Percentiles rank a stretch among this genome's conserved stretches.
phyloP scores from a whole-genome alignment of 192 early-diverging fungal species.

The Rhizophagus prolifer region DNA sequence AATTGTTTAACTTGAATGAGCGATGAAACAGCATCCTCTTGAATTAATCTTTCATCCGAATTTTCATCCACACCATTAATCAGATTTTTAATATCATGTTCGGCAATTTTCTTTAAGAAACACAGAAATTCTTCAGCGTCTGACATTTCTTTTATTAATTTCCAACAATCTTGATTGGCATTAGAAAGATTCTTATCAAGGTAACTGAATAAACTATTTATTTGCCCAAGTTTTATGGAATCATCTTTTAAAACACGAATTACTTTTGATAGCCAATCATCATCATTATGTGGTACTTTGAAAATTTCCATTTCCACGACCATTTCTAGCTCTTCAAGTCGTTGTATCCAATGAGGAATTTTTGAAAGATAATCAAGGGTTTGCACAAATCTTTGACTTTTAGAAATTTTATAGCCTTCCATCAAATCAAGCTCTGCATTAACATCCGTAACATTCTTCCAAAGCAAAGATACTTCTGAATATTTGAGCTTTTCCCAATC shows the following conservation, averaged over 20 bases:
- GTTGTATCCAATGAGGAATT: neutral
- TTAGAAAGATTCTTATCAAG: neutral
- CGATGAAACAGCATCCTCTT: slow-evolving; percentile 22
- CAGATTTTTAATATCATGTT: slow-evolving; percentile 27
- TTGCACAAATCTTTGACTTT: neutral
- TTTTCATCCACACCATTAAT: slow-evolving; percentile 31
- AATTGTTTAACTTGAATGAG: slow-evolving; percentile 25
- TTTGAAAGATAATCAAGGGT: neutral
- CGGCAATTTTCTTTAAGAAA: neutral
- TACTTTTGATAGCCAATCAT: too few relatives aligned
- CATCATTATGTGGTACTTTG: neutral
- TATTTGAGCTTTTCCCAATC: slow-evolving; percentile 9
- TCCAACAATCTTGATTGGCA: neutral
- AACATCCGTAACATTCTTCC: slow-evolving; percentile 18
- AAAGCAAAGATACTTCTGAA: slow-evolving; percentile 1
- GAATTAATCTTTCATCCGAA: neutral
- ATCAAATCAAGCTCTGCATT: slow-evolving; percentile 8
- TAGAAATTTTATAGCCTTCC: neutral
- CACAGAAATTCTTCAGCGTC: neutral
- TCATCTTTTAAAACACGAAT: neutral
- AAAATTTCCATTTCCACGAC: neutral
- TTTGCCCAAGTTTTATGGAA: too few relatives aligned
- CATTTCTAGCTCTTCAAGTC: neutral
- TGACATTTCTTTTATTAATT: neutral
- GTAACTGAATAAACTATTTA: neutral